A percentile compares a stretch with the other conserved stretches of the same genome.
These are phyloP conservation scores for Waitea zeae DNA, from an alignment of 1,284 basidiomycete species.

Conservation along the genomic window DNA sequence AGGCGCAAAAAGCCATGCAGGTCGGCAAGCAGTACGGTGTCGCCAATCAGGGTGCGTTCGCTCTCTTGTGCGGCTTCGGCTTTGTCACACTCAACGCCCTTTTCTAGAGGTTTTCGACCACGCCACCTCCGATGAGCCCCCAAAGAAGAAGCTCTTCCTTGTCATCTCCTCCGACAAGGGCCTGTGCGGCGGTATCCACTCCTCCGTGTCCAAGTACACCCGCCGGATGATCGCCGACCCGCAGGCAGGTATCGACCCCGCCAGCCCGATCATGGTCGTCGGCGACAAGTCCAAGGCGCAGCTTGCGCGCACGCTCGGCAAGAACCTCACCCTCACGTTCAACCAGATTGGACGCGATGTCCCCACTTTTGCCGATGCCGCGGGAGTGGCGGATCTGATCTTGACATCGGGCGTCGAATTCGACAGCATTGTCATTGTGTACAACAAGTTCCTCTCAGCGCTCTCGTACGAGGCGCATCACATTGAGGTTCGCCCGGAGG, in stretches of 20 bases:
- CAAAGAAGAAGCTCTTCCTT: constrained; percentile 73
- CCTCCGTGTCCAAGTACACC: constrained; percentile 84
- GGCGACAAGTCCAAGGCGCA: constrained; percentile 98
- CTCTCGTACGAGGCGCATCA: constrained; percentile 79
- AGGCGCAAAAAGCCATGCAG: constrained; percentile 91
- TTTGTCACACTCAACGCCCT: constrained; percentile 7
- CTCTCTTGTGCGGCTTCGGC: background rate
- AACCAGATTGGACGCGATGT: constrained; percentile 97
- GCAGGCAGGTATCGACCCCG: constrained; percentile 33
- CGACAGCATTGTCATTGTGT: constrained; percentile 79
- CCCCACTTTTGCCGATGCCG: constrained; percentile 93
- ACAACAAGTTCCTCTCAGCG: constrained; percentile 93
- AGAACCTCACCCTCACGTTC: constrained; percentile 77
- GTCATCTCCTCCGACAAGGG: constrained; percentile 97
- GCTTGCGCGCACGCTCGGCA: constrained; percentile 49
- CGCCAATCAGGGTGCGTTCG: constrained; percentile 77
- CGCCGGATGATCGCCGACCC: constrained; percentile 47
- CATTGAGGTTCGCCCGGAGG: constrained; percentile 70
- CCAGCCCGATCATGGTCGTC: constrained; percentile 69
- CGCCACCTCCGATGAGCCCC: constrained; percentile 40
- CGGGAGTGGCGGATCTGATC: constrained; percentile 87
- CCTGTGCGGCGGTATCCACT: constrained; percentile 99
- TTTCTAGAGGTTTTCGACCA: constrained; percentile 82
- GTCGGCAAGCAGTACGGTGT: constrained; percentile 89
- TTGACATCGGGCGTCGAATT: constrained; percentile 75